These are phyloP conservation scores for Nothopassalora personata DNA, from an alignment of 2,329 filamentous ascomycete genomes.

Conservation along the genomic window DNA sequence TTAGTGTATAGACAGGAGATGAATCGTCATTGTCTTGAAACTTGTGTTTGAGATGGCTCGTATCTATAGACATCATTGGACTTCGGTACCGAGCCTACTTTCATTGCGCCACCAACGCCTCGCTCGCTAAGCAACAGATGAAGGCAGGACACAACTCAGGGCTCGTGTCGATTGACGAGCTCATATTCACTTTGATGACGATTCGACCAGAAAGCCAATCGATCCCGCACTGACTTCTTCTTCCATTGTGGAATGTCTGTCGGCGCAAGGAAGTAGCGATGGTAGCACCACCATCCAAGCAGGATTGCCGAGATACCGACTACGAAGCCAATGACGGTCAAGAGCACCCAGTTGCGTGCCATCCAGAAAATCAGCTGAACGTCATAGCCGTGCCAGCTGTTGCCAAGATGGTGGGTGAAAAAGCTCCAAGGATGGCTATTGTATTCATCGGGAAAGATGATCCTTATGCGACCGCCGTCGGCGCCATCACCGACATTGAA, in stretches of 20 bases:
- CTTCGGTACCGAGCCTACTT: background rate
- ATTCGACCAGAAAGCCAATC: constrained; percentile 29
- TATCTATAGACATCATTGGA: background rate
- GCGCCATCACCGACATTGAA: constrained; percentile 38
- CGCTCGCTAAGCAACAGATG: constrained; percentile 8
- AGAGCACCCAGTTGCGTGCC: constrained; percentile 50
- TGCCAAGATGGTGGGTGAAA: constrained; percentile 61
- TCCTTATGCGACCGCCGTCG: constrained; percentile 52
- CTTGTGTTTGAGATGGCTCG: background rate
- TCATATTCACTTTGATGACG: constrained; percentile 28
- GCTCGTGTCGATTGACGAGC: constrained; percentile 28
- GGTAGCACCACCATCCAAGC: constrained; percentile 48
- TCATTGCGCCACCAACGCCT: constrained; percentile 12
- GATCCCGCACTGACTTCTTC: constrained; percentile 16
- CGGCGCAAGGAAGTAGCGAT: constrained; percentile 34
- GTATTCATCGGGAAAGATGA: constrained; percentile 67
- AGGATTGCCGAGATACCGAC: constrained; percentile 45
- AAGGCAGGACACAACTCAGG: constrained; percentile 3
- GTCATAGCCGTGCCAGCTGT: constrained; percentile 61
- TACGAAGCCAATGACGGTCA: constrained; percentile 49
- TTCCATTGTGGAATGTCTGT: constrained; percentile 25
- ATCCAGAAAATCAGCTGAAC: constrained; percentile 61
- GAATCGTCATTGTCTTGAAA: background rate
- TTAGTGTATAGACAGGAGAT: no score
- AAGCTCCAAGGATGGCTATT: constrained; percentile 65